Percentiles rank a stretch among this genome's conserved stretches.
These are phyloP conservation scores for Cladorrhinum samala DNA, from an alignment of 495 filamentous ascomycete species.

Conservation along the genomic window DNA sequence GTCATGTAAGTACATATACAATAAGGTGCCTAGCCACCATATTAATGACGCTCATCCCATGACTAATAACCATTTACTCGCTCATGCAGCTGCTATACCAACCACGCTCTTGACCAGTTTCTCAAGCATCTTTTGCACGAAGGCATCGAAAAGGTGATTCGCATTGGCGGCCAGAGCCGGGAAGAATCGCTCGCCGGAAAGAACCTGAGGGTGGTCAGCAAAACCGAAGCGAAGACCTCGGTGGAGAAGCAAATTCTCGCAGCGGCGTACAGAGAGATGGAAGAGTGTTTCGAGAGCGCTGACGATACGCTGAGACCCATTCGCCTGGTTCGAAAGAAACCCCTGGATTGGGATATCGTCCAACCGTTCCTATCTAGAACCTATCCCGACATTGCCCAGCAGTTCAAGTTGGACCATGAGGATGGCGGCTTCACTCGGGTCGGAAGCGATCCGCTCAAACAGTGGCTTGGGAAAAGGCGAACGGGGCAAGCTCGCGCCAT, in stretches of 20 bases:
- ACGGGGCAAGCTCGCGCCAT: too few species aligned
- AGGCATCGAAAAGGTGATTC: conserved; percentile 55
- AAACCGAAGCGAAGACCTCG: conserved; percentile 21
- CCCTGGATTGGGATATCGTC: neutral
- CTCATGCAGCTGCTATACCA: conserved; percentile 54
- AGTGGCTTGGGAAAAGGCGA: conserved; percentile 8
- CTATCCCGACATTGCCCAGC: neutral
- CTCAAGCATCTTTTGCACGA: conserved; percentile 56
- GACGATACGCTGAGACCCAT: neutral
- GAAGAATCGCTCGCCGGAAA: conserved; percentile 46
- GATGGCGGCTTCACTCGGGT: neutral
- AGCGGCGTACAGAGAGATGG: neutral
- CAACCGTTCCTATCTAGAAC: neutral
- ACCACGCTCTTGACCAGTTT: conserved; percentile 69
- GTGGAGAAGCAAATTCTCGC: conserved; percentile 16
- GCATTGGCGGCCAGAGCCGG: conserved; percentile 63
- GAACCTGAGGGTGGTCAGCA: conserved; percentile 41
- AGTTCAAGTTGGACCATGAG: neutral
- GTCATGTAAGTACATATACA: conserved; percentile 30
- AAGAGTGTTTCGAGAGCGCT: neutral
- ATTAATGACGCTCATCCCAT: too few species aligned
- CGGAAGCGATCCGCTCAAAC: neutral
- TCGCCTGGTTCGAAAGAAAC: neutral
- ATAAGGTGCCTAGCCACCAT: too few species aligned
- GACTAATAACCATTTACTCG: too few species aligned